Evolutionary conservation across 345 rosid species (phyloP).

Genomic region (Fremontodendron californicum): DNA sequence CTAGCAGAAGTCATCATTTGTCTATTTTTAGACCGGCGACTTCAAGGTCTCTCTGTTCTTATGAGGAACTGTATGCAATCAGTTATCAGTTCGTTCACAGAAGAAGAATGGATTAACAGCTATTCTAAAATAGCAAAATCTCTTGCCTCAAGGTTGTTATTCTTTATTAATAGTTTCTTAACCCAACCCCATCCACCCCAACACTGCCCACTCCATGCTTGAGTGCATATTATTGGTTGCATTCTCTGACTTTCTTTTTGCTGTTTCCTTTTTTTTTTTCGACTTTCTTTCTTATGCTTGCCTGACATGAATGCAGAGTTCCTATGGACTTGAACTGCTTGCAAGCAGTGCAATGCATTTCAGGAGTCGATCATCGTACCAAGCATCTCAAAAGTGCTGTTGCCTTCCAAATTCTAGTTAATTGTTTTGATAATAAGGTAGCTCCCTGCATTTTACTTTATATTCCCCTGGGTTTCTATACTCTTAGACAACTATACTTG

Average conservation of each 20-base stretch:
- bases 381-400: conserved; percentile 59
- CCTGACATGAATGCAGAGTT: conserved; percentile 43
- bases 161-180: conserved; percentile 5
- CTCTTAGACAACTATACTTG: background rate
- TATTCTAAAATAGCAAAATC: conserved; percentile 57
- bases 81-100: conserved; percentile 52
- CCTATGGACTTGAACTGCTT: conserved; percentile 77
- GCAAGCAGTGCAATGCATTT: conserved; percentile 64
- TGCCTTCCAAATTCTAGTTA: conserved; percentile 53
- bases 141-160: conserved; percentile 59
- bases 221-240: background rate
- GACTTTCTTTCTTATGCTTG: conserved; percentile 6
- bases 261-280: background rate
- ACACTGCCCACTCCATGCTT: background rate
- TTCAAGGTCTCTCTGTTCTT: conserved; percentile 56
- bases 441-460: background rate
- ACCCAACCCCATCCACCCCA: background rate
- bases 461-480: background rate
- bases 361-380: conserved; percentile 49
- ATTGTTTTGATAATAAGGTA: conserved; percentile 63
- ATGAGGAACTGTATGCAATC: conserved; percentile 49
- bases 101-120: conserved; percentile 71
- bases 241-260: background rate
- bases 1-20: conserved; percentile 42
- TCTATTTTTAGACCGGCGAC: conserved; percentile 57